Conservation (phyloP, 2,329 filamentous ascomycete species). For the Venturia oleaginea region DNA sequence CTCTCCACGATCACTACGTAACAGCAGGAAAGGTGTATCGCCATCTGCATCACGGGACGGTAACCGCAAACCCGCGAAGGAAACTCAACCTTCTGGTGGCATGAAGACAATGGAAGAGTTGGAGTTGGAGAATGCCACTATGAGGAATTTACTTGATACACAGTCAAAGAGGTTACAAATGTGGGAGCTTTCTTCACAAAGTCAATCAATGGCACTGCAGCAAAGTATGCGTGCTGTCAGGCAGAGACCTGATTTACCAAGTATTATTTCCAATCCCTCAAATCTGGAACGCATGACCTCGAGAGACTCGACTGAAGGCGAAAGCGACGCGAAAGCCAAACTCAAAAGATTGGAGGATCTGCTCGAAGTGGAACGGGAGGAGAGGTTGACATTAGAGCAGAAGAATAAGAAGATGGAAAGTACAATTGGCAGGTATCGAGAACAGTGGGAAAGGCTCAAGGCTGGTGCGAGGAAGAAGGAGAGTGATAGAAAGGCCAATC, state of each 20-base stretch:
- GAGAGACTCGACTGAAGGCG: background rate
- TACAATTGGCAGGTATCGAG: constrained; percentile 48
- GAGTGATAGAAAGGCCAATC: constrained; percentile 4
- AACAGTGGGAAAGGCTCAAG: constrained; percentile 61
- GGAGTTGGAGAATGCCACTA: constrained; percentile 74
- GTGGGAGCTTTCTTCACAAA: constrained; percentile 88
- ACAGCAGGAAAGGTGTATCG: constrained; percentile 24
- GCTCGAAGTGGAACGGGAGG: constrained; percentile 46
- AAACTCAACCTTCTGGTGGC: constrained; percentile 29
- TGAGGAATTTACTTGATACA: constrained; percentile 79
- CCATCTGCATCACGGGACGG: constrained; percentile 23
- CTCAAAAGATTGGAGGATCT: constrained; percentile 36
- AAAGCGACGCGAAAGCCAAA: background rate
- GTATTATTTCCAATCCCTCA: background rate
- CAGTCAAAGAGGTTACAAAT: constrained; percentile 80
- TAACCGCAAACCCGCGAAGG: background rate
- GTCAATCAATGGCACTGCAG: constrained; percentile 73
- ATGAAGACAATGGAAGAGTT: constrained; percentile 77
- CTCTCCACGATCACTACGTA: constrained; percentile 35
- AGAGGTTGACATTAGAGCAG: constrained; percentile 51
- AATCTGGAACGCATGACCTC: constrained; percentile 8
- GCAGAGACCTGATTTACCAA: constrained; percentile 8
- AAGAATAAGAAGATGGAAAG: constrained; percentile 53
- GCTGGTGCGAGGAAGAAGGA: constrained; percentile 42
- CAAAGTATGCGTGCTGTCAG: constrained; percentile 15